phyloP scores from a whole-genome alignment of 768 basidiomycete species.

The Rhodotorula kratochvilovae region DNA sequence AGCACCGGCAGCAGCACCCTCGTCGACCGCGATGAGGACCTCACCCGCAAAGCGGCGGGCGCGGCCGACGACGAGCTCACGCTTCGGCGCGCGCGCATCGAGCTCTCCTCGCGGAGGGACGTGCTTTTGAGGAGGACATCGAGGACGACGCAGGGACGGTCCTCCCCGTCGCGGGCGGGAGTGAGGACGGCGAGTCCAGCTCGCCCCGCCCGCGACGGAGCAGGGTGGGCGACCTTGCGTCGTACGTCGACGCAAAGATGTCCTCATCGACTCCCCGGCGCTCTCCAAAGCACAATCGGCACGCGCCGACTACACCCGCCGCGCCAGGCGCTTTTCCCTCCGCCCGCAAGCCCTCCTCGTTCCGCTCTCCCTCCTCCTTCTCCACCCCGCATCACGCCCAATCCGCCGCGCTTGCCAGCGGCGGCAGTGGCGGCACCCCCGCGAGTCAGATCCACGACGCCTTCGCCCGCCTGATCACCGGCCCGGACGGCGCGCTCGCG shows the following conservation, averaged over 20 bases:
- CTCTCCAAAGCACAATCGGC: neutral
- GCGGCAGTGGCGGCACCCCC: neutral
- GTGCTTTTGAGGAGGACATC: neutral
- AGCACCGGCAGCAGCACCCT: conserved; percentile 36
- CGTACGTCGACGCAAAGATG: conserved; percentile 25
- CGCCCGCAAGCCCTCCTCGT: conserved; percentile 14
- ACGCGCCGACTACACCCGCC: conserved; percentile 12
- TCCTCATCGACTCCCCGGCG: neutral
- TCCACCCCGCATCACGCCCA: neutral
- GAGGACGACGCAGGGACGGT: neutral
- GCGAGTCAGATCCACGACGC: conserved; percentile 26
- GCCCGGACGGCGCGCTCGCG: conserved; percentile 24
- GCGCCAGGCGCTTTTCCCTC: conserved; percentile 27
- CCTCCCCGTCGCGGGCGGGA: neutral
- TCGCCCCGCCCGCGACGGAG: conserved; percentile 23
- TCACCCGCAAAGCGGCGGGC: neutral
- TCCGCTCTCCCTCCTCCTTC: neutral
- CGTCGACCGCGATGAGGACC: conserved; percentile 31
- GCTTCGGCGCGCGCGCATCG: neutral
- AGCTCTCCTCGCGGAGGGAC: neutral
- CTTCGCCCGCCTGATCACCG: conserved; percentile 31
- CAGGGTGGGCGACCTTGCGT: conserved; percentile 19
- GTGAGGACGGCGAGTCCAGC: conserved; percentile 25
- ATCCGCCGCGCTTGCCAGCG: neutral
- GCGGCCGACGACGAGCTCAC: conserved; percentile 1